Evolutionary conservation across 495 filamentous ascomycete species (phyloP).

Genomic region (Clohesyomyces aquaticus): DNA sequence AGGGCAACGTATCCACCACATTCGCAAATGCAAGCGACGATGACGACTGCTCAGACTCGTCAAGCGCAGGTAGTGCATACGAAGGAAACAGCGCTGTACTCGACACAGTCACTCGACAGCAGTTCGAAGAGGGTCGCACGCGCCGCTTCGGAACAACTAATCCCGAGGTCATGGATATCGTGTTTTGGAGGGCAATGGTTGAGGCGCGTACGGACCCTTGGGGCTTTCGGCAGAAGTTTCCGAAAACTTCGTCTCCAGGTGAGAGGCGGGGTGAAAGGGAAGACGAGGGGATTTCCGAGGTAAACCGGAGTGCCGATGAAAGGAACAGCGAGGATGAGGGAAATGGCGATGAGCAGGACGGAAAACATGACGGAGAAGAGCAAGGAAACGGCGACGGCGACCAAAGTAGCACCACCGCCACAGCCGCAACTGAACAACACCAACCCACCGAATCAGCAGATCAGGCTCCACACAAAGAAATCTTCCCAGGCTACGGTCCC

Average conservation of each 20-base stretch:
- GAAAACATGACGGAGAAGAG: neutral
- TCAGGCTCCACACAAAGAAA: neutral
- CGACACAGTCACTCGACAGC: neutral
- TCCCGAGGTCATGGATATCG: constrained; percentile 13
- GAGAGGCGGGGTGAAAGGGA: too few relatives aligned
- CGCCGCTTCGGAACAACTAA: constrained; percentile 11
- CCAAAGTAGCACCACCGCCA: neutral
- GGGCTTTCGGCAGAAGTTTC: neutral
- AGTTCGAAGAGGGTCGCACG: constrained; percentile 8
- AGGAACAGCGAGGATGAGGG: neutral
- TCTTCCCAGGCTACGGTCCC: neutral
- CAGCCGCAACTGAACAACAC: neutral
- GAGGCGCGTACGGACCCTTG: neutral
- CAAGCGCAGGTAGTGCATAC: neutral
- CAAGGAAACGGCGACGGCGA: neutral
- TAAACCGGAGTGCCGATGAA: too few relatives aligned
- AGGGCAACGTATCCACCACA: too few relatives aligned
- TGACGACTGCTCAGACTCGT: neutral
- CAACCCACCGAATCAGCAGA: too few relatives aligned
- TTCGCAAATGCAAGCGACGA: too few relatives aligned
- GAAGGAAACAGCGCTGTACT: neutral
- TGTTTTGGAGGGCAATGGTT: constrained; percentile 23
- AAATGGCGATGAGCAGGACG: neutral
- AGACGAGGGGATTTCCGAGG: too few relatives aligned
- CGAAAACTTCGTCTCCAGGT: neutral